Percentiles rank a stretch among this genome's conserved stretches.
Conservation (phyloP, 2,329 filamentous ascomycete genomes). For the Diaporthe sp. region DNA sequence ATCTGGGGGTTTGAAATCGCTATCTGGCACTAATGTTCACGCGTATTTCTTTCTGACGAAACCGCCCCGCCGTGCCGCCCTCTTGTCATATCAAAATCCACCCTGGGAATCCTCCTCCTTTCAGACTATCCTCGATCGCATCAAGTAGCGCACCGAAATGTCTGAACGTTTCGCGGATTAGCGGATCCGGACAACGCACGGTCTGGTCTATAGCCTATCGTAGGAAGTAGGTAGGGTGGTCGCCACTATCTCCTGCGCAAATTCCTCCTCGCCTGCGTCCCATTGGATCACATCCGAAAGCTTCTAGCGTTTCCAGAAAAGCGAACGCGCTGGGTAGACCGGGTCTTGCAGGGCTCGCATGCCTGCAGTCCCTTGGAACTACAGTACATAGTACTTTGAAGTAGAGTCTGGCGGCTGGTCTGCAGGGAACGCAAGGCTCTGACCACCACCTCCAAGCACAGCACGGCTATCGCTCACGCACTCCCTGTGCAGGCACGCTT, state of each 20-base stretch:
- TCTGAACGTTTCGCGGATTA: neutral
- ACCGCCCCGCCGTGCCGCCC: neutral
- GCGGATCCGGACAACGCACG: neutral
- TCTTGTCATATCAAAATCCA: neutral
- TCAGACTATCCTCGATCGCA: neutral
- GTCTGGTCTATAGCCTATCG: neutral
- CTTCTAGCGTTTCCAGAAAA: slow-evolving; percentile 37
- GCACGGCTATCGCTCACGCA: neutral
- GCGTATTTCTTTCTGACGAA: neutral
- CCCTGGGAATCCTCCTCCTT: neutral
- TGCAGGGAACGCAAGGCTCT: neutral
- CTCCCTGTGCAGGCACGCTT: neutral
- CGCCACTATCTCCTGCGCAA: slow-evolving; percentile 5
- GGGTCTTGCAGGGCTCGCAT: neutral
- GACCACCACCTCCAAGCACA: neutral
- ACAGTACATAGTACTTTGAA: neutral
- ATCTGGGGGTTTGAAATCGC: slow-evolving; percentile 18
- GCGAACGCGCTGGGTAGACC: neutral
- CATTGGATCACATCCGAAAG: neutral
- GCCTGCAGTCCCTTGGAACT: neutral
- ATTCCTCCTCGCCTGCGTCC: neutral
- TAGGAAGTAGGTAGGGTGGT: neutral
- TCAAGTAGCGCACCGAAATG: neutral
- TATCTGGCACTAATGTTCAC: slow-evolving; percentile 14
- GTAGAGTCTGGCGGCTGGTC: neutral